Evolutionary conservation across 2,329 filamentous ascomycete genomes (phyloP).

Genomic region (Beauveria pseudobassiana): DNA sequence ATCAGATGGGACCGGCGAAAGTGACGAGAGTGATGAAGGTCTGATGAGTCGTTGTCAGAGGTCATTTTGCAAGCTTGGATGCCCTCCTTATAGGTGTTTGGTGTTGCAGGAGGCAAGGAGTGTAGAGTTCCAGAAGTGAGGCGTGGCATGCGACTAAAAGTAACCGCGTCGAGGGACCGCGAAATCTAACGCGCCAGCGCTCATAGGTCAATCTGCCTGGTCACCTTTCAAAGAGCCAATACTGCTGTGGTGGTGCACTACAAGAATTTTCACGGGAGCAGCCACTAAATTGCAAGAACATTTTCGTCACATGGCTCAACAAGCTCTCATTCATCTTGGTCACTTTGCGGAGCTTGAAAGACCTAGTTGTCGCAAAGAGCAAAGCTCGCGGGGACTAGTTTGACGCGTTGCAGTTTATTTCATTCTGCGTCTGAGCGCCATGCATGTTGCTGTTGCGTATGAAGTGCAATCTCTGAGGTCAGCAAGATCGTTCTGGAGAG

Average conservation of each 20-base stretch:
- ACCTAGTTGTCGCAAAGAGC: background rate
- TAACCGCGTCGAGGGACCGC: conserved; percentile 19
- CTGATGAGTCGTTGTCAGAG: conserved; percentile 54
- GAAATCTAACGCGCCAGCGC: conserved; percentile 16
- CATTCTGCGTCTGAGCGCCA: background rate
- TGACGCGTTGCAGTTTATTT: background rate
- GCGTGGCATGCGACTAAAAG: conserved; percentile 14
- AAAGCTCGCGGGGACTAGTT: background rate
- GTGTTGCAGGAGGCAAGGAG: conserved; percentile 24
- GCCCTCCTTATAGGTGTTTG: conserved; percentile 23
- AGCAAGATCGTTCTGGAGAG: background rate
- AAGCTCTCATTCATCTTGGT: background rate
- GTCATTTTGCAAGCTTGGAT: conserved; percentile 39
- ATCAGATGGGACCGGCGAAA: conserved; percentile 37
- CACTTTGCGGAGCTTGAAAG: background rate
- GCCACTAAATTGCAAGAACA: background rate
- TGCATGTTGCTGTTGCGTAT: background rate
- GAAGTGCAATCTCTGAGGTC: background rate
- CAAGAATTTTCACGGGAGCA: background rate
- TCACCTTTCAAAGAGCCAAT: background rate
- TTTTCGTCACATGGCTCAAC: background rate
- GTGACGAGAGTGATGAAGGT: conserved; percentile 52
- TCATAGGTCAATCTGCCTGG: conserved; percentile 10
- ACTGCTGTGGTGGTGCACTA: conserved; percentile 7
- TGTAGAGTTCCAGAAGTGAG: conserved; percentile 5